Evolutionary conservation across 495 filamentous ascomycete species (phyloP), one percentile per base, ranked within the genome.

Genomic region (Sphaerosporella brunnea): DNA sequence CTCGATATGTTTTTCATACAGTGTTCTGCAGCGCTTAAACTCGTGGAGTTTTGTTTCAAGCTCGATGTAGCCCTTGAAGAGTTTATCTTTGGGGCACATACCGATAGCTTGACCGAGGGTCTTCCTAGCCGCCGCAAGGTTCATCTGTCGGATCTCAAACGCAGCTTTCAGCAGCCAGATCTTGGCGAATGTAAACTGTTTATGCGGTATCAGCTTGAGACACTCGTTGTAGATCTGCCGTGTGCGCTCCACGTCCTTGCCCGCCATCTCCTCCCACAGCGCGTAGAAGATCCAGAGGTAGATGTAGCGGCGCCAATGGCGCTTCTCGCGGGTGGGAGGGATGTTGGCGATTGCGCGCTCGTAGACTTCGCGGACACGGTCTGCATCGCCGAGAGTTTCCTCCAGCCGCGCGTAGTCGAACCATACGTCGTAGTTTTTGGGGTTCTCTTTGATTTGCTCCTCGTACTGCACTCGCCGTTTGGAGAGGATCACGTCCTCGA

Each of bases 271-370:
- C 62, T 95, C 88, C 76, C 79, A 96, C 15, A 93, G 64, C 1
- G 92, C 90, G 64, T 97, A 97, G 67, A 95, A 94, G 37, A 95
- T 75, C 82, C 88, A 97, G 2, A 97, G 73, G 63, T 94, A 97
- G 51, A 97, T 93, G 61, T 97, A 97, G 20, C 90, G 69, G 48
- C 90, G 72, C 90, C 90, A 97, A 64, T 96, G 87, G 30, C 90
- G 75, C 68, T 97, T 97, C 65, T 96, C 90, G 54, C 92, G 83
- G 2, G 84, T 92, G 8, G 90, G 90, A 13, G 90, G 90, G 8
- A 96, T 77, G 55, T 97, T 90, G 23, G 90, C 87, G 58, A 97
- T 93, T 1, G 92, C 90, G 46, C 84, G 75, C 66, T 97, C 92
- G 64, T 96, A 97, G 34, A 90, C 76, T 50, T 96, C 90, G 2